phyloP scores from a whole-genome alignment of 2,329 filamentous ascomycete species.

The Saccharata proteae region DNA sequence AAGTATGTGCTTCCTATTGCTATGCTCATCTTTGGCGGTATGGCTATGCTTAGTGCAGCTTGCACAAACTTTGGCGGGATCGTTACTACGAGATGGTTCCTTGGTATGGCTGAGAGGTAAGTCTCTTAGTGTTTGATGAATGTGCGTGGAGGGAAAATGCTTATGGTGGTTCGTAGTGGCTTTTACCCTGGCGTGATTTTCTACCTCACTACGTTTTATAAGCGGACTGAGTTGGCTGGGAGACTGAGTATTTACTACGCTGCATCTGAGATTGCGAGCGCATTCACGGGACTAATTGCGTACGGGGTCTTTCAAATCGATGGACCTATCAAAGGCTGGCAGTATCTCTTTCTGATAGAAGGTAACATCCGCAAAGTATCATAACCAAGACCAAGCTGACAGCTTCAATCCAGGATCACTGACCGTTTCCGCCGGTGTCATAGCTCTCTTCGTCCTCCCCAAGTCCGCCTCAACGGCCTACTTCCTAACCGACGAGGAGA shows the following conservation, averaged over 20 bases:
- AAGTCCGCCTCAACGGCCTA: constrained; percentile 48
- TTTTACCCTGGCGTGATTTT: constrained; percentile 61
- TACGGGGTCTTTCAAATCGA: constrained; percentile 47
- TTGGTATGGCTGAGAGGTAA: constrained; percentile 32
- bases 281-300: constrained; percentile 48
- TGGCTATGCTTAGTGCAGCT: constrained; percentile 48
- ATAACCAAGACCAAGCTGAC: too few relatives aligned
- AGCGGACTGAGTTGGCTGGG: constrained; percentile 56
- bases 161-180: constrained; percentile 53
- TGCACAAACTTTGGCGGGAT: constrained; percentile 51
- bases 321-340: constrained; percentile 45
- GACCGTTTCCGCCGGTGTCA: too few relatives aligned
- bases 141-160: too few relatives aligned
- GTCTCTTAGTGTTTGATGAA: too few relatives aligned
- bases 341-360: constrained; percentile 54
- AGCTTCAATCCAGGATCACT: too few relatives aligned
- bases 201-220: constrained; percentile 52
- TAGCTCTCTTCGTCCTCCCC: constrained; percentile 61
- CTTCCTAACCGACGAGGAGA: constrained; percentile 56
- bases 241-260: constrained; percentile 66
- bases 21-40: constrained; percentile 56
- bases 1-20: constrained; percentile 51
- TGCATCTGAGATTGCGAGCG: constrained; percentile 60
- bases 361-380: too few relatives aligned
- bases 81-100: constrained; percentile 56